Percentiles rank a stretch among this genome's conserved stretches.
These are phyloP conservation scores for Heracleum sosnowskyi DNA, from an alignment of 129 eudicot species.

Conservation along the genomic window DNA sequence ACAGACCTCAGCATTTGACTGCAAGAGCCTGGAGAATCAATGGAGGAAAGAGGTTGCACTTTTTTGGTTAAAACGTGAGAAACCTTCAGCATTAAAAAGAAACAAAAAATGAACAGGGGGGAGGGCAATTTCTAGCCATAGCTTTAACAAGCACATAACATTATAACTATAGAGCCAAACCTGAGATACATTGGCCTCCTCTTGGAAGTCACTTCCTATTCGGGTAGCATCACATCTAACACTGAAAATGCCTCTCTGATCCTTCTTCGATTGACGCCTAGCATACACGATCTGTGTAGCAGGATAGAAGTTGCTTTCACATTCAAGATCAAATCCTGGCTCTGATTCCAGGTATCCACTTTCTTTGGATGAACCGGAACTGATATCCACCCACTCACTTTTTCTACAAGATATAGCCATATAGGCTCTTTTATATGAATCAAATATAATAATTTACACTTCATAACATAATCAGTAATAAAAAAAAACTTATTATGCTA, in stretches of 20 bases:
- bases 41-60: neutral
- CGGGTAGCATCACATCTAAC: neutral
- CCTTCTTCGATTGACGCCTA: neutral
- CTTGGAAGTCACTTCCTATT: neutral
- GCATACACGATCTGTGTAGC: neutral
- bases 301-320: neutral
- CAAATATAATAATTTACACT: too few species aligned
- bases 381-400: too few species aligned
- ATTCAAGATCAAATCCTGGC: neutral
- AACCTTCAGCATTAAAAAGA: neutral
- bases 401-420: too few species aligned
- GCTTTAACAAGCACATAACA: neutral
- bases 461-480: too few species aligned
- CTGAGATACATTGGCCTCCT: neutral
- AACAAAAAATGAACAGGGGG: too few species aligned
- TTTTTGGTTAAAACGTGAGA: neutral
- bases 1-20: constrained; percentile 2
- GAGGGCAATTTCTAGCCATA: neutral
- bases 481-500: too few species aligned
- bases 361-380: too few species aligned
- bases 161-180: neutral
- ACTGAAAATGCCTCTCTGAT: neutral
- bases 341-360: too few species aligned
- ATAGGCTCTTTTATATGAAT: too few species aligned
- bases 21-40: neutral